These are phyloP conservation scores for Arctium minus DNA, from an alignment of 129 eudicot species.

Conservation along the genomic window DNA sequence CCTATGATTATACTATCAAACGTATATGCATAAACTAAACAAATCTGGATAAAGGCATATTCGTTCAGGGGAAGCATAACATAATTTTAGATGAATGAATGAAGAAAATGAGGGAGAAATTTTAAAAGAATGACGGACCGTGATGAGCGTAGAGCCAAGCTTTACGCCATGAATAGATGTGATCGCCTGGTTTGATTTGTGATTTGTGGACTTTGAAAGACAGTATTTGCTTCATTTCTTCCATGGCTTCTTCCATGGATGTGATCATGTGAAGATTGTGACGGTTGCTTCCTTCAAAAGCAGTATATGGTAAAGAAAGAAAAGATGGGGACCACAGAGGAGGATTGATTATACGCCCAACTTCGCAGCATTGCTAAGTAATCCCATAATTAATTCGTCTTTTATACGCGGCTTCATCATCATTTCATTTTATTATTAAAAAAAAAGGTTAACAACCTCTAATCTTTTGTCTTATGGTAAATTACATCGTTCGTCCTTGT, in stretches of 20 bases:
- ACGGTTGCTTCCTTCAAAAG: conserved; percentile 2
- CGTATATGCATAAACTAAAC: not conserved
- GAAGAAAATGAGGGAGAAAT: not conserved
- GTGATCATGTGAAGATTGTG: not conserved
- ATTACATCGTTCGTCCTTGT: too few species aligned
- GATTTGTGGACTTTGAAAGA: conserved; percentile 58
- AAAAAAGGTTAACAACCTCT: too few species aligned
- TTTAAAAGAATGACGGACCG: conserved; percentile 31
- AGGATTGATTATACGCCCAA: not conserved
- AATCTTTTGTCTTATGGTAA: too few species aligned
- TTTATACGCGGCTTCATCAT: not conserved
- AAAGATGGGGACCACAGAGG: not conserved
- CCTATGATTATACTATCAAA: not conserved
- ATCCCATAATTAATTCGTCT: not conserved
- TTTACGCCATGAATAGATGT: conserved; percentile 81
- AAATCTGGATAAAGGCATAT: not conserved
- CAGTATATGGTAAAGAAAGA: not conserved
- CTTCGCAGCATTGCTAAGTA: not conserved
- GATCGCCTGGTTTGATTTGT: conserved; percentile 73
- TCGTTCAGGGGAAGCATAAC: not conserved
- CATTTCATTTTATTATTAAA: not conserved
- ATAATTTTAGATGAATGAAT: not conserved
- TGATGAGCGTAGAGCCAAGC: conserved; percentile 84
- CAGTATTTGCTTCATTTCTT: conserved; percentile 33
- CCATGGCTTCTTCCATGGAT: not conserved